Base-by-base conservation (phyloP, 208 protist species). In the Trypanosoma avium region DNA sequence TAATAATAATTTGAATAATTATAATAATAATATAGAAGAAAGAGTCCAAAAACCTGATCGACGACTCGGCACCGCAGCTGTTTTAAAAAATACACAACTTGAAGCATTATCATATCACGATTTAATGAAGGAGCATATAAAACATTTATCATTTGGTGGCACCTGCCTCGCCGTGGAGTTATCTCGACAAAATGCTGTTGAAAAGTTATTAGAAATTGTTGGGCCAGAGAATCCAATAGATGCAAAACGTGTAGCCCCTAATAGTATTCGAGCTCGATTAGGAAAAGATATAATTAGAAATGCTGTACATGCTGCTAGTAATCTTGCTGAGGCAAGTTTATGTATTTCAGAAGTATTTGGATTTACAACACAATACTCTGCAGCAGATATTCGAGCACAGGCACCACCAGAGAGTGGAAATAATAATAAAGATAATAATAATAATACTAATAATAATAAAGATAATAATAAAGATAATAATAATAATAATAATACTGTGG, bases 211-310 rank as follows among this genome's bases (percentile, higher is more conserved):
- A 24, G 65, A 71, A 53, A 46, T 94, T n/a, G 74, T 78, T 15
- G 88, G 84, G 0, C 88, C 88, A 0, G 82, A 94, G 50, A 75
- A 86, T 43, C 82, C 85, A 9, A 40, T 33, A 24, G 84, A 82
- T 30, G 88, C 88, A 9, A 64, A 67, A 19, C 73, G 70, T 22
- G 47, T 65, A 3, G 79, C 81, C 4, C 88, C 84, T 27, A 21
- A 29, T 2, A 78, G 68, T 27, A 68, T 90, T 56, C 79, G 78
- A n/a, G 88, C 88, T 2, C 75, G 68, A 13, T 77, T 84, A 56
- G 88, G 88, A 13, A 42, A 17, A 3, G 80, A 88, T 64, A 47
- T 82, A 13, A 58, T 86, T 10, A 75, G 59, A 42, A 94, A 91
- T 55, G 84, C 75, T 22, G 79, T 94, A 21, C 78, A 88, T 70